Base-by-base conservation (phyloP, 1,284 basidiomycete genomes). In the Cystobasidiaceae sp. region DNA sequence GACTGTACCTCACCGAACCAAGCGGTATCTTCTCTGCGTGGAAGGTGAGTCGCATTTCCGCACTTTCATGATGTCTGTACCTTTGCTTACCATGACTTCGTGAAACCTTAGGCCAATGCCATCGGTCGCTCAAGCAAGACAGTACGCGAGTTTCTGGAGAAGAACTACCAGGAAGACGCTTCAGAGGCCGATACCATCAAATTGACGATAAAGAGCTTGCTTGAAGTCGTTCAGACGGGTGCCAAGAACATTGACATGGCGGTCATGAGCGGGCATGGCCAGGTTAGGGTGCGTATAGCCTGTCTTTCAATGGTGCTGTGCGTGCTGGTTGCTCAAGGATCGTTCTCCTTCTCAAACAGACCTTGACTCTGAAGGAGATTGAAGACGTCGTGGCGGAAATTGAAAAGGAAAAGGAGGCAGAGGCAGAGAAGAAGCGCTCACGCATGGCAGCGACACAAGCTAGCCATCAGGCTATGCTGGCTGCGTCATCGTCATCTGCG, bases 221-320 rank as follows among this genome's bases (percentile, higher is more conserved):
- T 99, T 27, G 96, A 99, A 76, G 94, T 99, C 28, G 96, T 99
- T 1, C 96, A 98, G 80, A 97, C 96, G 1, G 96, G 96, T 25
- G 96, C 96, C 3, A 98, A 98, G 83, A 99, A 97, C 78, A 97
- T 97, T 70, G 93, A 97, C 77, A 90, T 97, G 71, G 93, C 88
- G 70, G 89, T 97, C 51, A 93, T 97, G 90, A 91, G 94, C 57
- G 85, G 86, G 67, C 94, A 90, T 75, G 89, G 89, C 67, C 88
- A 91, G 77, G 84, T 93, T 61, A 89, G 89, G 58, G 92, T 93
- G 73, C 74, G 87, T 62, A 23, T 17, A 19, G 46, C 1, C 19
- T 15, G 52, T 55, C 58, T 44, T 27, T 32, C 51, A 41, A 15
- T 21, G 54, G 13, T 11, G 13, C 30, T 34, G 59, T 7, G 3